Evolutionary conservation across 1,139 yeast species (phyloP), one percentile per base, ranked within the genome.

Genomic region (Candida sp.): DNA sequence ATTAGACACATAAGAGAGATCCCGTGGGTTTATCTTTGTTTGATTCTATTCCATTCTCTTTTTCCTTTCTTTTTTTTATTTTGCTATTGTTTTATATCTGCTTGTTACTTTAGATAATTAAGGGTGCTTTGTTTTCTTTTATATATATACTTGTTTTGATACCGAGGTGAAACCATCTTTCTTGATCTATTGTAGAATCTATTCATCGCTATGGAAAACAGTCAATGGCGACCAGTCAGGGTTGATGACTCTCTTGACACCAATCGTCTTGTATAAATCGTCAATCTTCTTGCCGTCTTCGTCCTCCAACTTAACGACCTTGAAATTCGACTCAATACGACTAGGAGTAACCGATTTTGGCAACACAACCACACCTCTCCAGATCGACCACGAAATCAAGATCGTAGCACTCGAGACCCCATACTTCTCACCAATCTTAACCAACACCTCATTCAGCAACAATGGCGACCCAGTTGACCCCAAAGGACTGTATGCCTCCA

Each of bases 381-480:
- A 75, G 34, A 82, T 69, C 47, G 83, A 84, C 73, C 85, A 84
- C 5, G 85, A 80, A 37, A 77, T 66, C 55, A 82, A 66, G 9
- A 84, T 70, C 49, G 75, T 79, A 26, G 77, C 80, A 1, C 80
- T 72, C 8, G 69, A 61, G 27, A 70, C 77, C 7, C 64, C 58
- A 58, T 83, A 70, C 62, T 79, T 81, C 43, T 73, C 60, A 33
- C 84, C 81, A 52, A 84, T 57, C 32, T 67, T 64, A 23, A 62
- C 52, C 2, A 84, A 73, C 4, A 68, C 56, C 38, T 75, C 75
- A 48, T 79, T 66, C 54, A 77, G 70, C 56, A 79, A 61, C 48
- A 80, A 66, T 47, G 87, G 87, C 7, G 86, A 82, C 46, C 81
- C 81, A 12, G 64, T 58, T 3, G 84, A 75, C 9, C 88, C 88